phyloP scores from a whole-genome alignment of 2,329 filamentous ascomycete species.

The Sporothrix inflata region DNA sequence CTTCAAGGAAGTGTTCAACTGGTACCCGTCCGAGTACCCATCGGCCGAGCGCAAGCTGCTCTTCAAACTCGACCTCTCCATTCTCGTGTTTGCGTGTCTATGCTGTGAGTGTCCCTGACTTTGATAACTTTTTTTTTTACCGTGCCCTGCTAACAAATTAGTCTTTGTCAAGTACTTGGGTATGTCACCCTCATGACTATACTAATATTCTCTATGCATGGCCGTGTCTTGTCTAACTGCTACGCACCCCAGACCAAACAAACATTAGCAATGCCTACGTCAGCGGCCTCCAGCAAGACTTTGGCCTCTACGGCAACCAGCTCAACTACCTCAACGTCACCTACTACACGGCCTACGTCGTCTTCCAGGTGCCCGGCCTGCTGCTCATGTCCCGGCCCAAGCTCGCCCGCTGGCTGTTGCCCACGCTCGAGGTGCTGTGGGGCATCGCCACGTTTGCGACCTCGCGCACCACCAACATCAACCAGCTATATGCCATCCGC shows the following conservation, averaged over 20 bases:
- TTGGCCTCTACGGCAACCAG: slow-evolving; percentile 45
- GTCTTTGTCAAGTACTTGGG: slow-evolving; percentile 43
- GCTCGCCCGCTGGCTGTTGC: slow-evolving; percentile 41
- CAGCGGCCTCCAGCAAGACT: slow-evolving; percentile 46
- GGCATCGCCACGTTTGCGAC: slow-evolving; percentile 41
- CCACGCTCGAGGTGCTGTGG: slow-evolving; percentile 41
- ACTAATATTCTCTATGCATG: not conserved
- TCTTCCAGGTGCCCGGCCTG: slow-evolving; percentile 43
- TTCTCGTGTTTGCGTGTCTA: slow-evolving; percentile 41
- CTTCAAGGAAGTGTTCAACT: slow-evolving; percentile 43
- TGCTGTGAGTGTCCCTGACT: too few species aligned
- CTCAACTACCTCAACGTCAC: slow-evolving; percentile 48
- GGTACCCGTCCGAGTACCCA: slow-evolving; percentile 42
- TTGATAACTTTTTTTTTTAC: too few species aligned
- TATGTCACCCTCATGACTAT: slow-evolving; percentile 17
- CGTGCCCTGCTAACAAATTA: slow-evolving; percentile 25
- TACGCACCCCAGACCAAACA: slow-evolving; percentile 38
- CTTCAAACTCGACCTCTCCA: slow-evolving; percentile 42
- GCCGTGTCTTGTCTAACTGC: not conserved
- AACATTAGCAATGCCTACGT: slow-evolving; percentile 46
- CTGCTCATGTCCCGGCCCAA: slow-evolving; percentile 41
- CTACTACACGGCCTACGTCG: slow-evolving; percentile 46
- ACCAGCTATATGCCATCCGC: slow-evolving; percentile 41
- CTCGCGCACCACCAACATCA: slow-evolving; percentile 38
- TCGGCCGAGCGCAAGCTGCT: slow-evolving; percentile 40